Conservation (phyloP, 345 rosid species). For the Dipteronia dyeriana region DNA sequence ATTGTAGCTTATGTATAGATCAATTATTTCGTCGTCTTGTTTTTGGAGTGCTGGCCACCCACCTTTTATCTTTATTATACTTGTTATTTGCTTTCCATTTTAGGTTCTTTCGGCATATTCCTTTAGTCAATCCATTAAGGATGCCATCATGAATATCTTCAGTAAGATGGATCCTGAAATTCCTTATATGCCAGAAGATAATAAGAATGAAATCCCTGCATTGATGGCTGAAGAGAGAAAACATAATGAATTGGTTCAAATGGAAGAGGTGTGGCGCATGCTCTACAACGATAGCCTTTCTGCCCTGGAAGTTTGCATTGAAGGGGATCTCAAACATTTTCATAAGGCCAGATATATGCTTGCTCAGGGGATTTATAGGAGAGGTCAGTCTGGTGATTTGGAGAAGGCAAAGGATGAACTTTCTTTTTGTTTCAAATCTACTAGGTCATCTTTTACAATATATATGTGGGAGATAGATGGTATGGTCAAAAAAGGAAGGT, state of each 20-base stretch:
- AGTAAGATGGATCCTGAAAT: slow-evolving; percentile 47
- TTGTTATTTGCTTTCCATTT: slow-evolving; percentile 26
- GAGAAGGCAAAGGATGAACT: slow-evolving; percentile 94
- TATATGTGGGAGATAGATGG: slow-evolving; percentile 99
- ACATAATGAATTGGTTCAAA: slow-evolving; percentile 44
- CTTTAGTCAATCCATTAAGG: slow-evolving; percentile 62
- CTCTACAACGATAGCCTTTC: slow-evolving; percentile 88
- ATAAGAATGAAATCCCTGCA: slow-evolving; percentile 41
- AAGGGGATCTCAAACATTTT: slow-evolving; percentile 97
- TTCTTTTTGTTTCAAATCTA: slow-evolving; percentile 91
- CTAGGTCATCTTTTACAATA: slow-evolving; percentile 89
- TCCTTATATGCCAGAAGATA: slow-evolving; percentile 38
- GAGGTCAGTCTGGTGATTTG: slow-evolving; percentile 71
- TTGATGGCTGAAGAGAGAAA: slow-evolving; percentile 38
- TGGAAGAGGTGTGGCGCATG: slow-evolving; percentile 78
- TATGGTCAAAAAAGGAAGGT: slow-evolving; percentile 97
- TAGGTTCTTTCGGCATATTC: slow-evolving; percentile 70
- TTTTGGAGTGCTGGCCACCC: slow-evolving; percentile 7
- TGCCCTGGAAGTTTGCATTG: slow-evolving; percentile 83
- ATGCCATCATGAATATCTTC: slow-evolving; percentile 50
- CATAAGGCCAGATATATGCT: slow-evolving; percentile 98
- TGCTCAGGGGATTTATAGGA: slow-evolving; percentile 80
- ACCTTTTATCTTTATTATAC: slow-evolving; percentile 21
- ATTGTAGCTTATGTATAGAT: not conserved
- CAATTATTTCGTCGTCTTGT: slow-evolving; percentile 9